phyloP scores from a whole-genome alignment of 306 rosid genomes.

The Coriaria nepalensis region DNA sequence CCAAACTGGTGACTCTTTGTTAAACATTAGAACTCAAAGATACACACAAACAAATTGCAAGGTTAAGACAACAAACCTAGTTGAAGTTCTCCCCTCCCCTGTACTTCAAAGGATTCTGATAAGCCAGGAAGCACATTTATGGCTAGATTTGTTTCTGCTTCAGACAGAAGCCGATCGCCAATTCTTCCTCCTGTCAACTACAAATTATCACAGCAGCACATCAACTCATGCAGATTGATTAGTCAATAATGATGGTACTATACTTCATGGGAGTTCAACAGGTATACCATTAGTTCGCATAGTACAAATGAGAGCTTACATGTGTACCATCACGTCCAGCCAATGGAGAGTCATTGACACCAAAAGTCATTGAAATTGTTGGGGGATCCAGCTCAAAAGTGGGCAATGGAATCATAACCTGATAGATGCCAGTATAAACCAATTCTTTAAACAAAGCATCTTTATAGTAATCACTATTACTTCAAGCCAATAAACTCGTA shows the following conservation, averaged over 20 bases:
- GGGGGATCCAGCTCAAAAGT: slow-evolving; percentile 93
- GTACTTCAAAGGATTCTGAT: slow-evolving; percentile 90
- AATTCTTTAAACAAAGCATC: not conserved
- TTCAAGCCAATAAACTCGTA: not conserved
- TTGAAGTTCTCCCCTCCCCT: slow-evolving; percentile 99
- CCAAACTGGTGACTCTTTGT: not conserved
- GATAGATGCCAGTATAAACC: slow-evolving; percentile 3
- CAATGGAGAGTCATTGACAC: slow-evolving; percentile 93
- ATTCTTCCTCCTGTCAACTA: slow-evolving; percentile 90
- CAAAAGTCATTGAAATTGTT: slow-evolving; percentile 97
- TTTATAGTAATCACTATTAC: not conserved
- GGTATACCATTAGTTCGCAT: too few species aligned
- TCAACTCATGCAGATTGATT: slow-evolving; percentile 13
- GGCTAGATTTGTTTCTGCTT: slow-evolving; percentile 97
- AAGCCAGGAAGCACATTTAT: slow-evolving; percentile 92
- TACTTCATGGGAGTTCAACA: too few species aligned
- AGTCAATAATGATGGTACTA: slow-evolving; percentile 8
- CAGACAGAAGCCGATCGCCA: slow-evolving; percentile 80
- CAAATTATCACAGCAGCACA: slow-evolving; percentile 19
- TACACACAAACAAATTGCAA: slow-evolving; percentile 5
- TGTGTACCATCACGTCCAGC: slow-evolving; percentile 98
- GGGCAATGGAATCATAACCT: slow-evolving; percentile 76
- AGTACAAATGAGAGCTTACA: slow-evolving; percentile 33
- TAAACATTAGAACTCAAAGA: slow-evolving; percentile 3
- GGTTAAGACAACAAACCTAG: slow-evolving; percentile 45